Conservation (phyloP, 495 filamentous ascomycete species). For the Xanthoparmelia taractica region DNA sequence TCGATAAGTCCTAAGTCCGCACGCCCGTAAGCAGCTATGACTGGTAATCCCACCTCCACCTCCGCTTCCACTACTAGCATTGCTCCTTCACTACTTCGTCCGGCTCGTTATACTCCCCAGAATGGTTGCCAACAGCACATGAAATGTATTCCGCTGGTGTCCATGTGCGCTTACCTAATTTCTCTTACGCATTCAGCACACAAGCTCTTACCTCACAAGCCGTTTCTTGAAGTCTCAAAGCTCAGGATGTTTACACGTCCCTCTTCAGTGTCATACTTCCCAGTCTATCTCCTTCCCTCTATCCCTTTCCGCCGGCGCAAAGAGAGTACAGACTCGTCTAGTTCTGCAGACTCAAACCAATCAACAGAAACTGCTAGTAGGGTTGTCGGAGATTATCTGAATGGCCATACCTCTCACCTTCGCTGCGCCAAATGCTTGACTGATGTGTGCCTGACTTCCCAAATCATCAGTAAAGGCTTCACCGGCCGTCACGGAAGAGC, state of each 20-base stretch:
- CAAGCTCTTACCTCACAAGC: neutral
- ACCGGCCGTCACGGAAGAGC: conserved; percentile 89
- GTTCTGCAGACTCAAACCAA: conserved; percentile 14
- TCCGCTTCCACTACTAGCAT: neutral
- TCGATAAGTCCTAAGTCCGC: no score
- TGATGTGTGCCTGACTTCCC: conserved; percentile 65
- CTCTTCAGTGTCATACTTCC: conserved; percentile 34
- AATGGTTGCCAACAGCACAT: neutral
- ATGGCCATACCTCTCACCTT: conserved; percentile 51
- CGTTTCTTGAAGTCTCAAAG: neutral
- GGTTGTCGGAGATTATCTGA: conserved; percentile 32
- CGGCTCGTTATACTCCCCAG: no score
- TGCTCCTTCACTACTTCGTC: neutral
- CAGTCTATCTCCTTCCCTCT: conserved; percentile 48
- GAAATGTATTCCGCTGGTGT: neutral
- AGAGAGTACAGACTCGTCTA: conserved; percentile 29
- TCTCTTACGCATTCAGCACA: neutral
- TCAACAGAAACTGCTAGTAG: conserved; percentile 26
- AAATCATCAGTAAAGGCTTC: conserved; percentile 88
- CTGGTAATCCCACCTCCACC: no score
- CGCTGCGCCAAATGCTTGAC: conserved; percentile 65
- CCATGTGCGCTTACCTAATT: neutral
- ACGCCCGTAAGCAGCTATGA: no score
- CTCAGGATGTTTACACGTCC: conserved; percentile 20
- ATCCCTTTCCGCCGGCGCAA: conserved; percentile 42